These are phyloP conservation scores for Pichia sp. DNA, from an alignment of 1,139 yeast species.

Conservation along the genomic window DNA sequence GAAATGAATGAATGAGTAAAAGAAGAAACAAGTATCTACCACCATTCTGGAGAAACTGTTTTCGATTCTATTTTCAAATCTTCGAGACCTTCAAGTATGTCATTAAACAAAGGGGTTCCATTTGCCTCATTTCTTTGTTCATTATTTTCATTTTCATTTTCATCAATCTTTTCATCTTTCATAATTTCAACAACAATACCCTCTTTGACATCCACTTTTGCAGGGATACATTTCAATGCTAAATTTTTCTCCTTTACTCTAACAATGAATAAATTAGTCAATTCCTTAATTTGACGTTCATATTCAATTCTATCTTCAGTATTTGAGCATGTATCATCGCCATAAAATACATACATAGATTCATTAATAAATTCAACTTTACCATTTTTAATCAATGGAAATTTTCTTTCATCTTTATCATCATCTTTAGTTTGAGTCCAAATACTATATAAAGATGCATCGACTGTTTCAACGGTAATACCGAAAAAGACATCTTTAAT, in stretches of 20 bases:
- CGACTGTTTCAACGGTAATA: constrained; percentile 41
- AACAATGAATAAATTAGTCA: constrained; percentile 33
- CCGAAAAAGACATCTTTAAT: constrained; percentile 52
- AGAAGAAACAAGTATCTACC: no score
- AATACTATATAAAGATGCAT: constrained; percentile 30
- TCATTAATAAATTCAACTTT: constrained; percentile 37
- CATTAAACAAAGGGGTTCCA: not conserved
- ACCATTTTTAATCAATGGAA: constrained; percentile 25
- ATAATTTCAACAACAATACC: constrained; percentile 12
- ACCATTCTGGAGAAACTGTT: constrained; percentile 14
- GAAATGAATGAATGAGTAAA: no score
- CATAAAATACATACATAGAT: constrained; percentile 40
- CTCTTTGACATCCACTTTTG: constrained; percentile 34
- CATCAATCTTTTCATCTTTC: not conserved
- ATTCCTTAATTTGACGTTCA: constrained; percentile 33
- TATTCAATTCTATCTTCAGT: constrained; percentile 14
- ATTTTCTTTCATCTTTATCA: constrained; percentile 14
- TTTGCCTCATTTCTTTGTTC: no score
- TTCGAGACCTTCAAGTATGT: constrained; percentile 5
- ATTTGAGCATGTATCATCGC: constrained; percentile 23
- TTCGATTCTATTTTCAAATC: constrained; percentile 10
- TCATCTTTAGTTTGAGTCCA: constrained; percentile 14
- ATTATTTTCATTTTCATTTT: not conserved
- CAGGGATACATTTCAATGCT: constrained; percentile 45
- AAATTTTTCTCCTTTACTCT: constrained; percentile 36